Conservation (phyloP, 768 basidiomycete species). For the Leucosporidium scottii region DNA sequence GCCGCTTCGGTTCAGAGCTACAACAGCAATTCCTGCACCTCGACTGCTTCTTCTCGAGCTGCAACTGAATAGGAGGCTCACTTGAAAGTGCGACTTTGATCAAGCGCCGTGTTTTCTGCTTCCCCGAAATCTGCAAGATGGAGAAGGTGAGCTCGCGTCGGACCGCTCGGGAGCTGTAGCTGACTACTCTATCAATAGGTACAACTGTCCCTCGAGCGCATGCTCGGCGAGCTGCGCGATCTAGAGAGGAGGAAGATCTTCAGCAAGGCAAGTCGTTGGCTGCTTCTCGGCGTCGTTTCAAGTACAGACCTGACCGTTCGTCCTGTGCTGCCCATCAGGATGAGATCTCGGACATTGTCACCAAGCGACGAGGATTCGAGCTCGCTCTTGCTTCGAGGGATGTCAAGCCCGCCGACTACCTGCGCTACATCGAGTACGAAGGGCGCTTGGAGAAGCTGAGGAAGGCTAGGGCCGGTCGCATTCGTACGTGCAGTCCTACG, state of each 20-base stretch:
- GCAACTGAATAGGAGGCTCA: too few relatives aligned
- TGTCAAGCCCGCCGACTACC: slow-evolving; percentile 37
- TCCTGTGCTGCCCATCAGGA: slow-evolving; percentile 16
- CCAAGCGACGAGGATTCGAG: slow-evolving; percentile 36
- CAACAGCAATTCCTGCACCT: too few relatives aligned
- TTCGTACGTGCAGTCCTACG: slow-evolving; percentile 22
- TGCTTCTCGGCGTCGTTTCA: not conserved
- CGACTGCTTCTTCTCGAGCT: too few relatives aligned
- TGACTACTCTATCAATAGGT: slow-evolving; percentile 14
- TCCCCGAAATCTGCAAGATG: not conserved
- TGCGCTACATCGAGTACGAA: slow-evolving; percentile 40
- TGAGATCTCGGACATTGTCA: slow-evolving; percentile 38
- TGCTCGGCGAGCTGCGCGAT: slow-evolving; percentile 40
- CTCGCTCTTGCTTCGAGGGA: slow-evolving; percentile 35
- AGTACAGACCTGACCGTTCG: not conserved
- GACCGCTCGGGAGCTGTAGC: not conserved
- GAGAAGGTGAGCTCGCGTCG: slow-evolving; percentile 16
- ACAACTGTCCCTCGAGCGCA: slow-evolving; percentile 37
- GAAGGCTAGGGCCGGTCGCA: slow-evolving; percentile 24
- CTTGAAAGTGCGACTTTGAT: not conserved
- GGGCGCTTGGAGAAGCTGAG: slow-evolving; percentile 36
- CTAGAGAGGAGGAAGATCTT: slow-evolving; percentile 39
- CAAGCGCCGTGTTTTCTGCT: not conserved
- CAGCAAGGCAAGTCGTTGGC: slow-evolving; percentile 22
- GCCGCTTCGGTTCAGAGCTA: too few relatives aligned